A percentile compares a stretch with the other conserved stretches of the same genome.
phyloP scores from a whole-genome alignment of 148 eudicot genomes.

The Heliosperma pusillum region DNA sequence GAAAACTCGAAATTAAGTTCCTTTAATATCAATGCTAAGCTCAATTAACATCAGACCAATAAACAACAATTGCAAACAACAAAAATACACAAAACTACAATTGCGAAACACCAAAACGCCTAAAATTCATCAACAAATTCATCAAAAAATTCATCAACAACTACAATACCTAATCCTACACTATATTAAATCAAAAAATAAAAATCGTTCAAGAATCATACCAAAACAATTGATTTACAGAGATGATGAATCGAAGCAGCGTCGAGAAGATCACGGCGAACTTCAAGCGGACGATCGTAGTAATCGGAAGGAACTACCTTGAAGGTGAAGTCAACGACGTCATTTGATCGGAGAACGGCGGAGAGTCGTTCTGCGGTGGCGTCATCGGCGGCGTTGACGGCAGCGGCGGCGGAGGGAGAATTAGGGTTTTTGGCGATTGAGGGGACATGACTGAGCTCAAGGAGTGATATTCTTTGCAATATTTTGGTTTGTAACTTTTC shows the following conservation, averaged over 20 bases:
- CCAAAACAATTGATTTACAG: slow-evolving; percentile 96
- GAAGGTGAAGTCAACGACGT: slow-evolving; percentile 63
- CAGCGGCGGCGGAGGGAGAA: slow-evolving; percentile 35
- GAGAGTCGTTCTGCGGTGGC: slow-evolving; percentile 72
- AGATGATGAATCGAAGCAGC: slow-evolving; percentile 87
- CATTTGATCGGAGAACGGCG: slow-evolving; percentile 45
- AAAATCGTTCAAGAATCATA: slow-evolving; percentile 9
- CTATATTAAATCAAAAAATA: background rate
- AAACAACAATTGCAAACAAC: no score
- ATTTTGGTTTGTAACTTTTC: slow-evolving; percentile 57
- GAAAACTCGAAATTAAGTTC: background rate
- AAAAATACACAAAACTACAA: no score
- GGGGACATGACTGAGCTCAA: slow-evolving; percentile 43
- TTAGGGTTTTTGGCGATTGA: slow-evolving; percentile 4
- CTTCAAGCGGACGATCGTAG: slow-evolving; percentile 67
- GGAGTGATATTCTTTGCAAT: slow-evolving; percentile 48
- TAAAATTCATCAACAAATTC: background rate
- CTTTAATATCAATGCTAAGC: no score
- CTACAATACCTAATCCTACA: background rate
- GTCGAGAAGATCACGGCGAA: slow-evolving; percentile 57
- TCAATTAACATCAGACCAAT: no score
- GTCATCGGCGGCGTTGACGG: slow-evolving; percentile 24
- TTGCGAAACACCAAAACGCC: no score
- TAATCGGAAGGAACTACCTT: slow-evolving; percentile 65
- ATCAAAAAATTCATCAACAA: background rate